A percentile compares a stretch with the other conserved stretches of the same genome.
Evolutionary conservation across 352 stramenopile species (phyloP).

Genomic region (Globisporangium solare): DNA sequence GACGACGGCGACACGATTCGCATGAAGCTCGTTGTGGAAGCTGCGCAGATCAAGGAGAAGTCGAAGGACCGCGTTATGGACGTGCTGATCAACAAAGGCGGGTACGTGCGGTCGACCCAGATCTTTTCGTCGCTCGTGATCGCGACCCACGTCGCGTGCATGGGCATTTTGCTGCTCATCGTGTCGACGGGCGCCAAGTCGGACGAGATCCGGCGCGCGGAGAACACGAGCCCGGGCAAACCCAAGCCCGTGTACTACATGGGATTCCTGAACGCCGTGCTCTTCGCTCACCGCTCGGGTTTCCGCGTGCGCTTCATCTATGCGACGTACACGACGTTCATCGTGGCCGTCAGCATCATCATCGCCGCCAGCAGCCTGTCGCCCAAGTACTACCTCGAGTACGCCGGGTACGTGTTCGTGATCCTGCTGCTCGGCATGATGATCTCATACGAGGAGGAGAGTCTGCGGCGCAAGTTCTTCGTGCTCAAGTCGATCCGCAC

Average conservation of each 20-base stretch:
- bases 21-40: constrained; percentile 45
- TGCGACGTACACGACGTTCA: constrained; percentile 63
- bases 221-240: constrained; percentile 26
- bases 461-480: constrained; percentile 71
- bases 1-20: constrained; percentile 15
- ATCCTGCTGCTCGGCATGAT: constrained; percentile 80
- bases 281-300: constrained; percentile 71
- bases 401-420: constrained; percentile 58
- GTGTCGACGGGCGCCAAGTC: constrained; percentile 44
- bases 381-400: constrained; percentile 61
- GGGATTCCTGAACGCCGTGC: constrained; percentile 75
- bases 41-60: constrained; percentile 37
- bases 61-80: constrained; percentile 49
- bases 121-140: constrained; percentile 74
- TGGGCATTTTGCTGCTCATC: constrained; percentile 64
- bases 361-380: constrained; percentile 50
- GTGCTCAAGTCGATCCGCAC: constrained; percentile 78
- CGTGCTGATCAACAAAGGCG: constrained; percentile 64
- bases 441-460: constrained; percentile 82
- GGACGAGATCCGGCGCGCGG: constrained; percentile 19
- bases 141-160: constrained; percentile 59
- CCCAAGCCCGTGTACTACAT: constrained; percentile 81
- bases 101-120: constrained; percentile 77
- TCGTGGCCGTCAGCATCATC: constrained; percentile 59
- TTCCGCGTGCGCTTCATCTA: constrained; percentile 82